These are phyloP conservation scores for Geum urbanum DNA, from an alignment of 306 rosid species.

Conservation along the genomic window DNA sequence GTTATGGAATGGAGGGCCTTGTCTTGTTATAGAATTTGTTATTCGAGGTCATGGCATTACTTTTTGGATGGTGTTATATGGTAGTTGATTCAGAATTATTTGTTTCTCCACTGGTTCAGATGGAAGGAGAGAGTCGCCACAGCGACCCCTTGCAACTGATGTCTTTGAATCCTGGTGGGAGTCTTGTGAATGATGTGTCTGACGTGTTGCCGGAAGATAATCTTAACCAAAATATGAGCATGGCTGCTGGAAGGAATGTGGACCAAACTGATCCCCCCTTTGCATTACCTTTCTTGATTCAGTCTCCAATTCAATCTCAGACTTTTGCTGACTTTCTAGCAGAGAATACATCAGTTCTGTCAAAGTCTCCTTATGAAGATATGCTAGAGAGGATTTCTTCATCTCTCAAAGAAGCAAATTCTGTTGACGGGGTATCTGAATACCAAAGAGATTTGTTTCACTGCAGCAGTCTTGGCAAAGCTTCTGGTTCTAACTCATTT, in stretches of 20 bases:
- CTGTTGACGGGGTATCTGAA: slow-evolving; percentile 29
- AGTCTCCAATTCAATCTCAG: slow-evolving; percentile 39
- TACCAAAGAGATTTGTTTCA: slow-evolving; percentile 31
- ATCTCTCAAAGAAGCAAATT: slow-evolving; percentile 23
- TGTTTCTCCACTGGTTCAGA: slow-evolving; percentile 14
- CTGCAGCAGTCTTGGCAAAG: slow-evolving; percentile 37
- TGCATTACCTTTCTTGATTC: slow-evolving; percentile 38
- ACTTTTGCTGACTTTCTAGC: slow-evolving; percentile 50
- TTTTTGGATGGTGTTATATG: background rate
- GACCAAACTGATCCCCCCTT: slow-evolving; percentile 22
- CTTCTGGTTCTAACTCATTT: slow-evolving; percentile 31
- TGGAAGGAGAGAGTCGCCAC: slow-evolving; percentile 56
- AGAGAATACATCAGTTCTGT: slow-evolving; percentile 46
- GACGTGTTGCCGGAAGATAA: slow-evolving; percentile 29
- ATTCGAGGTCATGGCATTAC: background rate
- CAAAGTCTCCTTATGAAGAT: slow-evolving; percentile 34
- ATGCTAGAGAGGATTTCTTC: slow-evolving; percentile 39
- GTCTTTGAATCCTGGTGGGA: slow-evolving; percentile 28
- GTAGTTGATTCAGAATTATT: slow-evolving; percentile 9
- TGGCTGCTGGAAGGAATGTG: slow-evolving; percentile 31
- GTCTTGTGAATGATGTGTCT: slow-evolving; percentile 29
- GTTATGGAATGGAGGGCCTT: background rate
- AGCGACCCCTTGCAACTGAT: slow-evolving; percentile 24
- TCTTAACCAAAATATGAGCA: slow-evolving; percentile 24
- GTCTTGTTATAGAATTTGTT: background rate